Evolutionary conservation across 331 rosid species (phyloP).

Genomic region (Rhamnella rubrinervis): DNA sequence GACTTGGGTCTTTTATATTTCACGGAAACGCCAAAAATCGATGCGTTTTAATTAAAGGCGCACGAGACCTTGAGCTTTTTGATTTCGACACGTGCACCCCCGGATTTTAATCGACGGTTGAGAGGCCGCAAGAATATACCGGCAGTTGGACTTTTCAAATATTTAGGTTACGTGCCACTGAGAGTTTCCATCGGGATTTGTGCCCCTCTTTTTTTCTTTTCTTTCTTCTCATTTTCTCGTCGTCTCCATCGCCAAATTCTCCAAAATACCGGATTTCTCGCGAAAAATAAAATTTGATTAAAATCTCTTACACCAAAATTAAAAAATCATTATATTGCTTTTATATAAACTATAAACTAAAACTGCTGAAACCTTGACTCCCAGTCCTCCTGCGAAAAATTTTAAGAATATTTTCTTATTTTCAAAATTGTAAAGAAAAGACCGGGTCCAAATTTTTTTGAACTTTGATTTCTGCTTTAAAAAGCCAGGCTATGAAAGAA

Average conservation of each 20-base stretch:
- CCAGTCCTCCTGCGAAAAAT: too few species aligned
- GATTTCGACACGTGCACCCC: constrained; percentile 1
- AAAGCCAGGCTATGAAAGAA: too few species aligned
- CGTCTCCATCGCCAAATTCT: not conserved
- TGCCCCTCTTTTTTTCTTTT: not conserved
- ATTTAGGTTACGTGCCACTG: constrained; percentile 4
- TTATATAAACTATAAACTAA: too few species aligned
- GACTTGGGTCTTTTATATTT: constrained; percentile 20
- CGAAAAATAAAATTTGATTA: too few species aligned
- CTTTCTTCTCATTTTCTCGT: not conserved
- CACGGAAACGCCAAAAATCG: not conserved
- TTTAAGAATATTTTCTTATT: too few species aligned
- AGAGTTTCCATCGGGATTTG: constrained; percentile 13
- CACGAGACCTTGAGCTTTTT: constrained; percentile 8
- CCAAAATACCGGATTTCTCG: too few species aligned
- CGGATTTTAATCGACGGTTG: constrained; percentile 3
- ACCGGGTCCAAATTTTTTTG: too few species aligned
- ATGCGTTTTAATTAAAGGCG: not conserved
- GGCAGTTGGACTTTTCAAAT: not conserved
- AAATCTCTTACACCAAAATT: too few species aligned
- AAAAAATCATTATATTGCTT: too few species aligned
- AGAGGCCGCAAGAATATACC: not conserved
- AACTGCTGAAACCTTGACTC: too few species aligned
- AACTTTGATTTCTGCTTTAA: too few species aligned
- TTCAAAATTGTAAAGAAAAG: too few species aligned